Conservation (phyloP, 106 monocot species). For the Allium sativum region DNA sequence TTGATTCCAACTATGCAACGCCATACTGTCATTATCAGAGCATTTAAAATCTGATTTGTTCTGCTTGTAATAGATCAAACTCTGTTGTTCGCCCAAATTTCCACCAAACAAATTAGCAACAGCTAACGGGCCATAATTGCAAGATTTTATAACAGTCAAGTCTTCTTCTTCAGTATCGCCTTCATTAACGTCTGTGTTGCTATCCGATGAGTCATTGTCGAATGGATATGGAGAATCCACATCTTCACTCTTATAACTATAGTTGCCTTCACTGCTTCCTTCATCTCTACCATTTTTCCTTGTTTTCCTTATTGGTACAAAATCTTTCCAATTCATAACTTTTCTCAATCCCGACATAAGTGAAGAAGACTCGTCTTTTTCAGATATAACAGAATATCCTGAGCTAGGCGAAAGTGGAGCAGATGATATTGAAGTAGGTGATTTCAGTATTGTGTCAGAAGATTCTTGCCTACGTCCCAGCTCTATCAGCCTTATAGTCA, state of each 20-base stretch:
- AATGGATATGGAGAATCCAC: constrained; percentile 34
- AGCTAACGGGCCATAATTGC: constrained; percentile 67
- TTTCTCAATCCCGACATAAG: constrained; percentile 68
- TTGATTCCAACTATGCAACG: constrained; percentile 18
- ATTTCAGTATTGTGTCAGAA: constrained; percentile 30
- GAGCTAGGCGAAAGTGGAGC: constrained; percentile 27
- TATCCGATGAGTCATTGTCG: constrained; percentile 56
- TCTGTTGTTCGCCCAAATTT: constrained; percentile 18
- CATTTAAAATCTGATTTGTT: constrained; percentile 24
- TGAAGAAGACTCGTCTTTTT: constrained; percentile 67
- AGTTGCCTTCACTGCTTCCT: constrained; percentile 56
- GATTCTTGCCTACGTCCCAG: constrained; percentile 38
- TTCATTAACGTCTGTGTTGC: constrained; percentile 30
- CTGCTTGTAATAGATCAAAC: constrained; percentile 40
- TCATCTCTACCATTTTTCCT: constrained; percentile 43
- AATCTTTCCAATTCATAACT: constrained; percentile 62
- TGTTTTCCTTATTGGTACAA: constrained; percentile 47
- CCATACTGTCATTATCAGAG: constrained; percentile 17
- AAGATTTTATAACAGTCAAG: constrained; percentile 60
- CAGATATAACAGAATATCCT: constrained; percentile 11
- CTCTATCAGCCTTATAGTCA: constrained; percentile 57
- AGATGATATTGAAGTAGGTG: constrained; percentile 12
- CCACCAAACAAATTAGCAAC: constrained; percentile 38
- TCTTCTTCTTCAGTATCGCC: constrained; percentile 21
- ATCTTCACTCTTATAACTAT: constrained; percentile 47